A percentile compares a stretch with the other conserved stretches of the same genome.
phyloP scores from a whole-genome alignment of 1,139 yeast species.

The Yamadazyma membranifaciens region DNA sequence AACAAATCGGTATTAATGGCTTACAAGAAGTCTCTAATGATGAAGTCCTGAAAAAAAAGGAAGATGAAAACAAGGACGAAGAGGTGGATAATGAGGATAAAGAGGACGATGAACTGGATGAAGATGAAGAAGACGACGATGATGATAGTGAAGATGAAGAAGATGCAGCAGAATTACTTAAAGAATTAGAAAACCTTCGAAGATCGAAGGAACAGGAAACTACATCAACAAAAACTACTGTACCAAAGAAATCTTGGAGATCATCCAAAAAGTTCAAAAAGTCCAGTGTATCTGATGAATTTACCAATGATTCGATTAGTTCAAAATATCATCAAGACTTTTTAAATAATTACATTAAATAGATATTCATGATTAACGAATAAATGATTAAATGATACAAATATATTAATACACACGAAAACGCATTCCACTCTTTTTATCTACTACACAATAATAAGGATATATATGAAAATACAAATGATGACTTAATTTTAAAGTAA shows the following conservation, averaged over 20 bases:
- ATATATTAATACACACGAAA: constrained; percentile 6
- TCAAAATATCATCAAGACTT: constrained; percentile 74
- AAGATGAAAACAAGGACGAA: not conserved
- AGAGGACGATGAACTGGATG: not conserved
- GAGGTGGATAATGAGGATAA: not conserved
- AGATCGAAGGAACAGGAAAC: constrained; percentile 25
- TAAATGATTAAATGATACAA: constrained; percentile 1
- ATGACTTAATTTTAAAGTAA: constrained; percentile 21
- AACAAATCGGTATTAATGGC: too few relatives aligned
- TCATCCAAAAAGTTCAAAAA: constrained; percentile 43
- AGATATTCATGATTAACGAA: constrained; percentile 5
- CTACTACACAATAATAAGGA: not conserved
- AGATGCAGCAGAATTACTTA: constrained; percentile 13
- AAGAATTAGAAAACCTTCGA: constrained; percentile 56
- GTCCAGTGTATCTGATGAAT: constrained; percentile 27
- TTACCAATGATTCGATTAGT: constrained; percentile 63
- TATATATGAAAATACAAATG: not conserved
- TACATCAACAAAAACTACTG: constrained; percentile 43
- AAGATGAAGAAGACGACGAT: constrained; percentile 2
- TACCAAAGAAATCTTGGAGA: constrained; percentile 51
- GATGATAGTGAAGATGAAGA: constrained; percentile 12
- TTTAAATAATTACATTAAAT: constrained; percentile 61
- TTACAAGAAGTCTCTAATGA: not conserved
- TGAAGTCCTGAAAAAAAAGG: not conserved
- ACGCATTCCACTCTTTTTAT: not conserved